Conservation (phyloP, 176 grass and related monocot species). For the Zea mays region DNA sequence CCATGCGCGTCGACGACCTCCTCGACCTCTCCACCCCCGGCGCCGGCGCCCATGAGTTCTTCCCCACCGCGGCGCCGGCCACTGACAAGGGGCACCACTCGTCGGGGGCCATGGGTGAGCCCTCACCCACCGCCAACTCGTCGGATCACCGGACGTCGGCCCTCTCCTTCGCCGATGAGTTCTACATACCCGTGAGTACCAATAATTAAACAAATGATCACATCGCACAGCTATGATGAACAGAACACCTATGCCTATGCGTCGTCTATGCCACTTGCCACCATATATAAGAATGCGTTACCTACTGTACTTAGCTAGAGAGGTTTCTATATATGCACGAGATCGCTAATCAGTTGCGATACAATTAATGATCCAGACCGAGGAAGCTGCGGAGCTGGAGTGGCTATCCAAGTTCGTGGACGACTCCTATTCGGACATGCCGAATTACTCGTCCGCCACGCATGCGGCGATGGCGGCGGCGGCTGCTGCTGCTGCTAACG, state of each 20-base stretch:
- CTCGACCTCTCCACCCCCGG: slow-evolving; percentile 72
- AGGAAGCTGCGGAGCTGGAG: slow-evolving; percentile 96
- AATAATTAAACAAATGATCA: neutral
- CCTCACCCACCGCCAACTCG: slow-evolving; percentile 49
- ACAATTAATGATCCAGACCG: slow-evolving; percentile 48
- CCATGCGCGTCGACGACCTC: slow-evolving; percentile 72
- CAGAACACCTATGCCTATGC: too few species aligned
- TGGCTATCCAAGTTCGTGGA: slow-evolving; percentile 99
- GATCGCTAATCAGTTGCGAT: slow-evolving; percentile 29
- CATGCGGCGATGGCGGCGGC: slow-evolving; percentile 51
- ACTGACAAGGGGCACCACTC: slow-evolving; percentile 29
- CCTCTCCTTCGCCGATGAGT: slow-evolving; percentile 78
- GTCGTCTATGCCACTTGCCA: neutral
- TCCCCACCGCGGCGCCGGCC: slow-evolving; percentile 34
- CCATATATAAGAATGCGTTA: neutral
- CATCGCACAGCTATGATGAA: neutral
- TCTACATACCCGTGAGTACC: slow-evolving; percentile 89
- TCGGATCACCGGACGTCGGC: slow-evolving; percentile 57
- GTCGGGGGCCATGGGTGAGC: slow-evolving; percentile 35
- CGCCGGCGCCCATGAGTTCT: slow-evolving; percentile 58
- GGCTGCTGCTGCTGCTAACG: slow-evolving; percentile 35
- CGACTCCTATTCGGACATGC: slow-evolving; percentile 94
- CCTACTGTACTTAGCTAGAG: neutral
- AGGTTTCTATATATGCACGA: neutral
- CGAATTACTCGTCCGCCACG: slow-evolving; percentile 55